Evolutionary conservation across 2,329 filamentous ascomycete genomes (phyloP), one percentile per base, ranked within the genome.

Genomic region (Zymoseptoria crescenta): DNA sequence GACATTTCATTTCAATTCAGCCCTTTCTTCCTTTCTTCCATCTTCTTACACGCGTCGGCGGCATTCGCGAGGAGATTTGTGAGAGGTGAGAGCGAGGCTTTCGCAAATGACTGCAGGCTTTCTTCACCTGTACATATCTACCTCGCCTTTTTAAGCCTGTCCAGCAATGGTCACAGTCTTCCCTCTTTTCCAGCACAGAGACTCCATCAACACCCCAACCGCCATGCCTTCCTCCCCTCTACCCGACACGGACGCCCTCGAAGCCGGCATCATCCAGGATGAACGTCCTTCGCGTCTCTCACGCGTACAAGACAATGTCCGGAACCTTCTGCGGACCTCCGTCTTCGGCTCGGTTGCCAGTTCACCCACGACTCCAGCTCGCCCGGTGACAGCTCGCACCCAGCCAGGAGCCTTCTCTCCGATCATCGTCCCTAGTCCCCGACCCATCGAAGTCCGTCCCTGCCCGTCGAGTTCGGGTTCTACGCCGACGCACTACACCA

Each of bases 191-290:
- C 35, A 45, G 10, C 35, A n/a, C 13, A 45, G 16, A 16, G 2
- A 45, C 35, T 16, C 35, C 35, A 16, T 16, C 13, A 59, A 2
- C 9, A 51, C 21, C 9, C 20, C 10, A 19, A 21, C 21, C 8
- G 24, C 45, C 21, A 54, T 30, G 7, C 59, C 56, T 53, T 19
- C 55, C 48, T 66, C 64, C 24, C 69, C 69, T 24, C 63, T 72
- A 1, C 69, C 70, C n/a, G 68, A 71, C 58, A 67, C 69, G 35
- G 68, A 67, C 54, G 64, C 66, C 16, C 57, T 73, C 19, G 70
- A 73, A 61, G 66, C 69, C 41, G 70, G 70, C n/a, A 68, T 73
- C 21, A 49, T 73, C 56, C 69, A 69, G 56, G 69, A 73, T 57
- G 57, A 64, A 16, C 54, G 52, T 49, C 67, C 67, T 27, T 62